Evolutionary conservation across 2,329 filamentous ascomycete genomes (phyloP), one percentile per base, ranked within the genome.

Genomic region (Arthrobotrys pseudoclavata): DNA sequence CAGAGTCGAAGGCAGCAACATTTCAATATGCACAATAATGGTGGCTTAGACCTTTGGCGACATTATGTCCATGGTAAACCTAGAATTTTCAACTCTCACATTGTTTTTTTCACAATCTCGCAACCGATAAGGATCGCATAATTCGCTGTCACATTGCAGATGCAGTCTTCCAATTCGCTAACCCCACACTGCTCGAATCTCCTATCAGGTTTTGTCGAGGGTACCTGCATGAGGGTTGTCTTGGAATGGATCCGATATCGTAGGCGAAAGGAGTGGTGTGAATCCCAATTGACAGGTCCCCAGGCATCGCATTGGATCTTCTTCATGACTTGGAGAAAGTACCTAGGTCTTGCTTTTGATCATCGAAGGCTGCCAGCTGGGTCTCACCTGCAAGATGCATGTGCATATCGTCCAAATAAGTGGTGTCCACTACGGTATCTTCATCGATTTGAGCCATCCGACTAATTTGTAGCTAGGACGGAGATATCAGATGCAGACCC

Each of bases 221-320:
- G 71, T 76, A 76, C 71, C 71, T 76, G 71, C 71, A 76, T 69
- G 63, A 75, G n/a, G 26, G 52, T 48, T 62, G 66, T 47, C 52
- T 47, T 55, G 42, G 70, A 29, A 75, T 64, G 64, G 71, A 76
- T 76, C 71, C 71, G 71, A 69, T 29, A 4, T 34, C 31, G 50
- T 63, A 69, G 71, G 57, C 64, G 71, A 69, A 55, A 37, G 31
- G 15, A 42, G n/a, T n/a, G 48, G 60, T 64, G 48, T 40, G 45
- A 67, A 47, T 47, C 53, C 62, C 62, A 67, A 63, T 53, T 60
- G 52, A 74, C 37, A 53, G 29, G 31, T 63, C 57, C 61, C 26
- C 12, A 18, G 24, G 9, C 3, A 42, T 42, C 15, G 24, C 18
- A 34, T 6, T 26, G 22, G 26, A 24, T 15, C 29, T 55, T 42